Evolutionary conservation across 306 rosid genomes (phyloP).

Genomic region (Lagenaria siceraria): DNA sequence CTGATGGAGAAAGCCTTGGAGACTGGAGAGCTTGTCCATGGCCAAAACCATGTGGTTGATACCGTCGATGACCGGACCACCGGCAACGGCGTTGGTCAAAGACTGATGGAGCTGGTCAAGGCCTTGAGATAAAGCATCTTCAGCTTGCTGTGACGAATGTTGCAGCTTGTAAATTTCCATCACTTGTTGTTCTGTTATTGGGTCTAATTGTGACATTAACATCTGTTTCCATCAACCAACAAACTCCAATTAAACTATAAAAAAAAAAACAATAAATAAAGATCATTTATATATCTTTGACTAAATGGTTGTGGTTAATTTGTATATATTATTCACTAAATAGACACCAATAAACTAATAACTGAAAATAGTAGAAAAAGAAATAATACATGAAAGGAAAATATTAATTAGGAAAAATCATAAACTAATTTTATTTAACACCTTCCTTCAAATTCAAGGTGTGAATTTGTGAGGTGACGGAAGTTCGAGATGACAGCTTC

Average conservation of each 20-base stretch:
- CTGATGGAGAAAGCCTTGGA: constrained; percentile 80
- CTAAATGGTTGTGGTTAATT: no score
- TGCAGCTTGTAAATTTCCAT: constrained; percentile 49
- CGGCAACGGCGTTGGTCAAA: constrained; percentile 54
- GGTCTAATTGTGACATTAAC: constrained; percentile 61
- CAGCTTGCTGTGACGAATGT: constrained; percentile 62
- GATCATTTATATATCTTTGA: no score
- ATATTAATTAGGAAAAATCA: no score
- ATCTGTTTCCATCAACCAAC: constrained; percentile 26
- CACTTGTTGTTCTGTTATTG: constrained; percentile 80
- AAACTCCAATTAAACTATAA: not conserved
- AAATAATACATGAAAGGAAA: no score
- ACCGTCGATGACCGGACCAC: constrained; percentile 33
- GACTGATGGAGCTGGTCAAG: constrained; percentile 76
- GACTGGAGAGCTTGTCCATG: constrained; percentile 55
- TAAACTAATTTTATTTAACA: no score
- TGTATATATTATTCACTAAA: no score
- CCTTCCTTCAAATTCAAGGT: no score
- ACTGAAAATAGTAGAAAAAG: no score
- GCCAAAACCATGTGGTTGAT: constrained; percentile 77
- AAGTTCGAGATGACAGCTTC: no score
- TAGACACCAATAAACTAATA: no score
- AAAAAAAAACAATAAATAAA: no score
- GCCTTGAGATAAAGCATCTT: constrained; percentile 82
- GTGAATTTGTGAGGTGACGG: no score